Base-by-base conservation (phyloP, 257 asterid species). In the Lycium barbarum region DNA sequence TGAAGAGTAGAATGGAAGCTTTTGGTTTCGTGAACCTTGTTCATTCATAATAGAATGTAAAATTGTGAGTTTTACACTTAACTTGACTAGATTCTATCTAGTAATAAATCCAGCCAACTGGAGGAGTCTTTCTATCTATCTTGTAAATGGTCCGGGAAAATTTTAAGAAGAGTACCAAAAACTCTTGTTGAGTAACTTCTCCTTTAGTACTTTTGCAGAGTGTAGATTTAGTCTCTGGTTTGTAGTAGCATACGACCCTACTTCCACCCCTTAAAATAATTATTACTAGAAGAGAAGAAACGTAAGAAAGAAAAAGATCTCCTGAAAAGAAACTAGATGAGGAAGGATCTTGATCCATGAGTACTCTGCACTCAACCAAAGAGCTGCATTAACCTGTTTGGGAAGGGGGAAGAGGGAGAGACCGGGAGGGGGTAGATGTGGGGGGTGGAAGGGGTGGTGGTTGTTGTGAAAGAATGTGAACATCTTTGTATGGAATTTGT, bases 321-420 rank as follows among this genome's bases (percentile, higher is more conserved):
- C 26, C 33, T 38, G 33, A 3, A 15, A 18, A 40, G 33, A 70
- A 72, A 72, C 36, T 72, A 43, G 55, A 18, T 4, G 22, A 71
- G 57, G 36, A 45, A 43, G 58, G 40, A 73, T 73, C 58, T 45
- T 45, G 10, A 72, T 73, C 80, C 80, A n/a, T 45, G 58, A 73
- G 38, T 73, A n/a, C 40, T 47, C 9, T 73, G 81, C 61, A 73
- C 11, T 47, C 13, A 17, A 6, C 43, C 11, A 72, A 71, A 72
- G 36, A 43, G 58, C 58, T 72, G 18, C 10, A 45, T 72, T n/a
- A 18, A 71, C 45, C 38, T 72, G 18, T n/a, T 72, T 18, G 36
- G 17, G 58, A n/a, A n/a, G 59, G 80, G 58, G 15, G 11, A 38
- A 33, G 45, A 66, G 73, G 45, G n/a, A 66, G 73, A 13, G 59